Evolutionary conservation across 352 stramenopile species (phyloP).

Genomic region (Pythium sukuiense): DNA sequence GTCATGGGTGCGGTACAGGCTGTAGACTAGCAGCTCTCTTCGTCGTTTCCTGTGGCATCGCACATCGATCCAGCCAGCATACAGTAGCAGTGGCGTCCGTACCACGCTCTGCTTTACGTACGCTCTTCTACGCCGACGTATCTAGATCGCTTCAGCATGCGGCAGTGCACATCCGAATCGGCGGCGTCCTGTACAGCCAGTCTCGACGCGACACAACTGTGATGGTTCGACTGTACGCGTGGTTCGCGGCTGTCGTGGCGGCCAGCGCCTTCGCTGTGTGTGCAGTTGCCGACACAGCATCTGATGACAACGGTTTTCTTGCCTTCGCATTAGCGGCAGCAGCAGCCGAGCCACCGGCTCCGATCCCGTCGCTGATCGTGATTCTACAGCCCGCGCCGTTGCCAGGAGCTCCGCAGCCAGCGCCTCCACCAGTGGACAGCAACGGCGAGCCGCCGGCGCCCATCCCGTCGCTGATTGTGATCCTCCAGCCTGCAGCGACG

Average conservation of each 20-base stretch:
- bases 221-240: slow-evolving; percentile 20
- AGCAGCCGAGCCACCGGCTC: background rate
- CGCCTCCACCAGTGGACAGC: background rate
- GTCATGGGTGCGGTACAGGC: background rate
- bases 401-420: background rate
- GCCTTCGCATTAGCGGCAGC: too few relatives aligned
- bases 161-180: slow-evolving; percentile 1
- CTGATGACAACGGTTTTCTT: too few relatives aligned
- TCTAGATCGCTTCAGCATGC: background rate
- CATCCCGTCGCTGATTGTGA: slow-evolving; percentile 16
- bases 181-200: background rate
- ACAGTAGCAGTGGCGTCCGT: background rate
- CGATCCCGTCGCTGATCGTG: slow-evolving; percentile 11
- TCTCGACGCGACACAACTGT: background rate
- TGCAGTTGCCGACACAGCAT: background rate
- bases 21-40: background rate
- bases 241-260: slow-evolving; percentile 9
- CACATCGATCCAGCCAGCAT: background rate
- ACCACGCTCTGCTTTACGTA: background rate
- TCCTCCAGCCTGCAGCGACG: slow-evolving; percentile 2
- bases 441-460: background rate
- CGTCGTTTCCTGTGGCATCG: slow-evolving; percentile 2
- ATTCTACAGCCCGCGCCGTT: slow-evolving; percentile 10
- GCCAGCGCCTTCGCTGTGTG: slow-evolving; percentile 1
- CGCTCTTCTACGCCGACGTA: background rate